These are phyloP conservation scores for Apiospora pterosperma DNA, from an alignment of 2,329 filamentous ascomycete genomes.

Conservation along the genomic window DNA sequence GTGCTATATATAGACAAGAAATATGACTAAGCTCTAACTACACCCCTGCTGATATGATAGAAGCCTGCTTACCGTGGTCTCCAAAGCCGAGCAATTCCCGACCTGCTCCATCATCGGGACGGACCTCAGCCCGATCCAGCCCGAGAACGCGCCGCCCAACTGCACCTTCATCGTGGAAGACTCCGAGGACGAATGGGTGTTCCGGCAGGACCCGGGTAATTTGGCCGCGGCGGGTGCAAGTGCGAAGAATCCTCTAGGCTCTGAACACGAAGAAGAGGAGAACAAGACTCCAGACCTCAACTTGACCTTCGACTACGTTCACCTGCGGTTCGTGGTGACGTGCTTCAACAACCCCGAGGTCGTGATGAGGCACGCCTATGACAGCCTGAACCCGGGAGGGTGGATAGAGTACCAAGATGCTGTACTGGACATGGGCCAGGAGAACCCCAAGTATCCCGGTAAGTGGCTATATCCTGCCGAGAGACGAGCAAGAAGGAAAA, in stretches of 20 bases:
- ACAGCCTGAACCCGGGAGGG: slow-evolving; percentile 4
- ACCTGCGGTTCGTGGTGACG: not conserved
- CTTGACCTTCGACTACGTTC: slow-evolving; percentile 5
- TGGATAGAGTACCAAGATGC: slow-evolving; percentile 7
- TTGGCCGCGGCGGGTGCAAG: not conserved
- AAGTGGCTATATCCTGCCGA: not conserved
- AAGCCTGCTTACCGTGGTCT: too few species aligned
- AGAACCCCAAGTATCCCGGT: not conserved
- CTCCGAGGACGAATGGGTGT: slow-evolving; percentile 3
- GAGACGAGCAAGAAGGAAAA: not conserved
- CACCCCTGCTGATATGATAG: too few species aligned
- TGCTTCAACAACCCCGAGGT: slow-evolving; percentile 4
- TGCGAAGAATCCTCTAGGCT: not conserved
- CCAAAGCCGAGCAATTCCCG: too few species aligned
- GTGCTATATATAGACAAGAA: too few species aligned
- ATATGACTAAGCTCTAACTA: too few species aligned
- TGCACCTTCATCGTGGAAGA: not conserved
- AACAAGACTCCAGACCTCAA: not conserved
- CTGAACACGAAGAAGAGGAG: too few species aligned
- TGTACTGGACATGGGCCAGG: not conserved
- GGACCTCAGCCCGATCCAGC: slow-evolving; percentile 6
- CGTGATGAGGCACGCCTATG: slow-evolving; percentile 6
- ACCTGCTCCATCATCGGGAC: slow-evolving; percentile 2
- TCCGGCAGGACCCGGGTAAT: not conserved
- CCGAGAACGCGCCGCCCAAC: not conserved